These are phyloP conservation scores for Arabidopsis hybrid DNA, from an alignment of 441 rosid species.

Conservation along the genomic window DNA sequence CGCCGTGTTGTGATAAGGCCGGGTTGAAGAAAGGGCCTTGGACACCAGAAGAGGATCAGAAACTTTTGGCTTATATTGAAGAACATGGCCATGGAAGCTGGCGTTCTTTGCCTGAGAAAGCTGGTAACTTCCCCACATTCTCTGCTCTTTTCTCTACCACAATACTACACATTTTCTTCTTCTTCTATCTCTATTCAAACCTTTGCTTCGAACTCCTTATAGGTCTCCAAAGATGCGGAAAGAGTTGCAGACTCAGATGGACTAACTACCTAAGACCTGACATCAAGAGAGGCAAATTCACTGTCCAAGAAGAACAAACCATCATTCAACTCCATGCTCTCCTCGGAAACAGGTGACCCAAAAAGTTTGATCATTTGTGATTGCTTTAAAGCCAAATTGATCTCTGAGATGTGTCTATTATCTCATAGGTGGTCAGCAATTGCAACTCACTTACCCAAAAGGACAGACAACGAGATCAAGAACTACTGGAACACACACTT, in stretches of 20 bases:
- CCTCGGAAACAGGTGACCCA: slow-evolving; percentile 84
- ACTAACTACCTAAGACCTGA: slow-evolving; percentile 97
- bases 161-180: background rate
- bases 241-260: slow-evolving; percentile 99
- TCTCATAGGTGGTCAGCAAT: slow-evolving; percentile 90
- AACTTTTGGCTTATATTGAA: slow-evolving; percentile 92
- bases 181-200: background rate
- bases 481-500: slow-evolving; percentile 99
- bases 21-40: slow-evolving; percentile 99
- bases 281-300: slow-evolving; percentile 96
- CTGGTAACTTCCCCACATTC: slow-evolving; percentile 55
- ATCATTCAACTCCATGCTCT: slow-evolving; percentile 99
- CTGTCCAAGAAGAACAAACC: slow-evolving; percentile 93
- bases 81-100: slow-evolving; percentile 99
- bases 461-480: slow-evolving; percentile 97
- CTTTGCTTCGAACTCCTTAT: slow-evolving; percentile 10
- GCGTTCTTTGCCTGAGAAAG: slow-evolving; percentile 93
- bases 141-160: slow-evolving; percentile 6
- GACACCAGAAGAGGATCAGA: slow-evolving; percentile 99
- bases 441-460: slow-evolving; percentile 89
- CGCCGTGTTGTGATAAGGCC: slow-evolving; percentile 93
- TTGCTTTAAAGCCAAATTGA: background rate
- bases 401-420: background rate
- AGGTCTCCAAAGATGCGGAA: slow-evolving; percentile 99
- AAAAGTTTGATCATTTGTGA: background rate